A percentile compares a stretch with the other conserved stretches of the same genome.
These are phyloP conservation scores for Chenopodium suecicum DNA, from an alignment of 148 eudicot species.

Conservation along the genomic window DNA sequence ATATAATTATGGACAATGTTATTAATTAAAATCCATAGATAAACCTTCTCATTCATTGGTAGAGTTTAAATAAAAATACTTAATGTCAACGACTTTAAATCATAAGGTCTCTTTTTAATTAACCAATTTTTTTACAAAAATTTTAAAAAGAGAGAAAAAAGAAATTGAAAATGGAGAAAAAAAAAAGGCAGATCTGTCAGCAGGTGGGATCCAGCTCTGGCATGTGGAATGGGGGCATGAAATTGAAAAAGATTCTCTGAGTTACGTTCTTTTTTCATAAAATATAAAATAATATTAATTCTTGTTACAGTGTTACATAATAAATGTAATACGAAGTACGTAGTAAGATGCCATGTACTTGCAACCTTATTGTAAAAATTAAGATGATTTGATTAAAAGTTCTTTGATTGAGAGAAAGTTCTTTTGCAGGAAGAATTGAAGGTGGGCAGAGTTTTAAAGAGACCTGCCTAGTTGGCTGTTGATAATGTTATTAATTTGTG, in stretches of 20 bases:
- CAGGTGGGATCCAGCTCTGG: slow-evolving; percentile 45
- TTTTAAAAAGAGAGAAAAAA: neutral
- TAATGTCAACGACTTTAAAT: slow-evolving; percentile 32
- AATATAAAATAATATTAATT: too few relatives aligned
- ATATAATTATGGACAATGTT: too few relatives aligned
- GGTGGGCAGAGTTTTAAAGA: neutral
- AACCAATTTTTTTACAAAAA: neutral
- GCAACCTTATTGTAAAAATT: neutral
- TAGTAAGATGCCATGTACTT: neutral
- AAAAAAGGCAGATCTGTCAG: slow-evolving; percentile 34
- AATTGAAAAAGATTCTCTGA: slow-evolving; percentile 34
- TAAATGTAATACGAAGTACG: too few relatives aligned
- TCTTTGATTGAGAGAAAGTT: neutral
- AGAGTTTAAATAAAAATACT: neutral
- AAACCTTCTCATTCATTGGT: neutral
- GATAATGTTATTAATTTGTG: neutral
- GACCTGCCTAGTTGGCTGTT: neutral
- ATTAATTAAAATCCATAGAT: neutral
- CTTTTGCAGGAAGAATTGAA: neutral
- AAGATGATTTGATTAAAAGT: neutral
- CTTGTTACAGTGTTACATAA: neutral
- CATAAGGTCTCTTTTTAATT: slow-evolving; percentile 4
- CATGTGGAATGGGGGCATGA: slow-evolving; percentile 42
- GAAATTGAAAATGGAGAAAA: neutral
- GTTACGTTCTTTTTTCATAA: slow-evolving; percentile 14